Evolutionary conservation across 176 grass and related monocot species (phyloP).

Genomic region (Stipa capillata): DNA sequence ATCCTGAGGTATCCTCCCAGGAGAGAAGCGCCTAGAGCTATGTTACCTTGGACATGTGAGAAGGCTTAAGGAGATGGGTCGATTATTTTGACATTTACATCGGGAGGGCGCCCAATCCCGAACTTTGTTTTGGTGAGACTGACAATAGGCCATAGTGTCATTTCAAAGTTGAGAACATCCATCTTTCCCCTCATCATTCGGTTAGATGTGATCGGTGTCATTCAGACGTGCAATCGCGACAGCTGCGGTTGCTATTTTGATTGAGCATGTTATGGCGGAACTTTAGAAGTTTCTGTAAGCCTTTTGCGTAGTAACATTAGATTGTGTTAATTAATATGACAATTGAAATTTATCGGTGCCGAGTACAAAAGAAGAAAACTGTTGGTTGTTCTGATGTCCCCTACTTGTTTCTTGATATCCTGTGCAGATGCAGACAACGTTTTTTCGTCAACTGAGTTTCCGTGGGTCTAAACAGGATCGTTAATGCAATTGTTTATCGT

Average conservation of each 20-base stretch:
- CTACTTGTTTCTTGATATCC: not conserved
- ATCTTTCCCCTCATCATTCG: not conserved
- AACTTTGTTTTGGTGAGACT: constrained; percentile 28
- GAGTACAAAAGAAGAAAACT: not conserved
- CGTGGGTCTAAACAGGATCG: no score
- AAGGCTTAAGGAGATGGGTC: not conserved
- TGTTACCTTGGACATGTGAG: not conserved
- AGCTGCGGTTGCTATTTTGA: not conserved
- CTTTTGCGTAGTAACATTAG: constrained; percentile 17
- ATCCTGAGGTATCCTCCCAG: constrained; percentile 35
- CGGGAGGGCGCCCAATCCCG: not conserved
- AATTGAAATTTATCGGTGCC: not conserved
- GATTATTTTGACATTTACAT: not conserved
- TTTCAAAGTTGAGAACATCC: not conserved
- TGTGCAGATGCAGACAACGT: not conserved
- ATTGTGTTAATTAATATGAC: not conserved
- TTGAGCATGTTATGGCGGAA: constrained; percentile 7
- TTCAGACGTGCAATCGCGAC: constrained; percentile 16
- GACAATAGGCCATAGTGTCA: constrained; percentile 7
- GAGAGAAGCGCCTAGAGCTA: not conserved
- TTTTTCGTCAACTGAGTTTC: not conserved
- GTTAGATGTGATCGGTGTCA: not conserved
- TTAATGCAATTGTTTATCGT: no score
- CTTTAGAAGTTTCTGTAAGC: constrained; percentile 23
- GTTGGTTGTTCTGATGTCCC: not conserved